These are phyloP conservation scores for Scheffersomyces coipomensis DNA, from an alignment of 805 yeast species.

Conservation along the genomic window DNA sequence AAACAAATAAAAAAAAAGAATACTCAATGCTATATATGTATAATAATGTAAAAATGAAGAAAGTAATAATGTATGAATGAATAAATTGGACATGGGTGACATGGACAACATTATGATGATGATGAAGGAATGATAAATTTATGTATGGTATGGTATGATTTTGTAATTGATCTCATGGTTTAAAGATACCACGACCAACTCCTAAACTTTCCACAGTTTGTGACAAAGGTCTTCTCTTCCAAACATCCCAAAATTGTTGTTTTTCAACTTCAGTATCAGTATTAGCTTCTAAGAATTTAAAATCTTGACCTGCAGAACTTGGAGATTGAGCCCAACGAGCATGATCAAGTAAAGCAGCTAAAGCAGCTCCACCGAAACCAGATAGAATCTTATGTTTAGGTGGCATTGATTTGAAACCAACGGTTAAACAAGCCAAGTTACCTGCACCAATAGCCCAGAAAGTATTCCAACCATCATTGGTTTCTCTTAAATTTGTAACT, in stretches of 20 bases:
- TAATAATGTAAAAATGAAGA: no score
- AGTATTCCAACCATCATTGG: conserved; percentile 61
- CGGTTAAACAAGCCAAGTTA: conserved; percentile 46
- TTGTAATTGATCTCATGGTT: no score
- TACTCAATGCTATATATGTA: no score
- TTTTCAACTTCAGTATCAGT: conserved; percentile 29
- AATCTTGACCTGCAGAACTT: conserved; percentile 35
- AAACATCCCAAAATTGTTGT: conserved; percentile 75
- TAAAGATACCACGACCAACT: conserved; percentile 57
- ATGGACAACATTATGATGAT: no score
- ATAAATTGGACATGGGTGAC: no score
- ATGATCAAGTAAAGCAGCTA: conserved; percentile 37
- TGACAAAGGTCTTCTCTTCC: conserved; percentile 76
- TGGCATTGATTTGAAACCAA: conserved; percentile 42
- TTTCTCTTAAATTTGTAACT: conserved; percentile 58
- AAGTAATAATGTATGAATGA: no score
- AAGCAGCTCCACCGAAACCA: conserved; percentile 38
- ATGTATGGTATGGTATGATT: no score
- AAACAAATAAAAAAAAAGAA: no score
- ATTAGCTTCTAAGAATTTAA: conserved; percentile 39
- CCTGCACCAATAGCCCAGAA: conserved; percentile 61
- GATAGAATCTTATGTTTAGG: conserved; percentile 39
- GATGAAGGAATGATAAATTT: no score
- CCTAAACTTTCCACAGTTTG: conserved; percentile 79
- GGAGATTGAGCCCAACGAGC: conserved; percentile 41